These are phyloP conservation scores for Pouteria campechiana DNA, from an alignment of 179 eudicot species.

Conservation along the genomic window DNA sequence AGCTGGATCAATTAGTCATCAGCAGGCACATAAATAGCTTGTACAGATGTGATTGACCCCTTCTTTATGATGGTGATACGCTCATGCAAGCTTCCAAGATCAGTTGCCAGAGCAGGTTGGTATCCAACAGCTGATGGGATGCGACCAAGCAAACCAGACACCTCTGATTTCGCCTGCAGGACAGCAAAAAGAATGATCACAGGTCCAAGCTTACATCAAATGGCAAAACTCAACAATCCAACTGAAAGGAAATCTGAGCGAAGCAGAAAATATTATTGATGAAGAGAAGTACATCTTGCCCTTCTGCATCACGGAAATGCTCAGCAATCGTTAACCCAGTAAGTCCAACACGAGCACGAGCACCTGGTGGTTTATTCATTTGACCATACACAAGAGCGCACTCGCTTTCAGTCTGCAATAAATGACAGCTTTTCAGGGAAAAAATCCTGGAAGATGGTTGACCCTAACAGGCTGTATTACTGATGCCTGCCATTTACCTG, in stretches of 20 bases:
- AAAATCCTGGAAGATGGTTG: background rate
- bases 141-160: slow-evolving; percentile 99
- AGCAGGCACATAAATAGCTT: slow-evolving; percentile 98
- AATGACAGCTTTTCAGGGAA: background rate
- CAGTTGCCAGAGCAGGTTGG: slow-evolving; percentile 97
- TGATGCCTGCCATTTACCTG: slow-evolving; percentile 35
- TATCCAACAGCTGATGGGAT: slow-evolving; percentile 99
- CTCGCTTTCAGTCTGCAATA: slow-evolving; percentile 72
- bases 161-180: slow-evolving; percentile 91
- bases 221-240: background rate
- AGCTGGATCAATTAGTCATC: slow-evolving; percentile 99
- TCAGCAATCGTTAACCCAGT: slow-evolving; percentile 97
- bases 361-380: slow-evolving; percentile 99
- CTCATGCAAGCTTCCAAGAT: slow-evolving; percentile 99
- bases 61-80: slow-evolving; percentile 97
- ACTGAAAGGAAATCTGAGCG: slow-evolving; percentile 44
- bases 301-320: slow-evolving; percentile 97
- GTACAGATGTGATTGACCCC: slow-evolving; percentile 96
- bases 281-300: slow-evolving; percentile 95
- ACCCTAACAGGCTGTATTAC: background rate
- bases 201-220: background rate
- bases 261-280: slow-evolving; percentile 97
- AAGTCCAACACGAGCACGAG: slow-evolving; percentile 99
- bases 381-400: slow-evolving; percentile 97
- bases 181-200: background rate